Percentiles rank a stretch among this genome's conserved stretches.
phyloP scores from a whole-genome alignment of 2,329 filamentous ascomycete species.

The Aspergillus sp. region DNA sequence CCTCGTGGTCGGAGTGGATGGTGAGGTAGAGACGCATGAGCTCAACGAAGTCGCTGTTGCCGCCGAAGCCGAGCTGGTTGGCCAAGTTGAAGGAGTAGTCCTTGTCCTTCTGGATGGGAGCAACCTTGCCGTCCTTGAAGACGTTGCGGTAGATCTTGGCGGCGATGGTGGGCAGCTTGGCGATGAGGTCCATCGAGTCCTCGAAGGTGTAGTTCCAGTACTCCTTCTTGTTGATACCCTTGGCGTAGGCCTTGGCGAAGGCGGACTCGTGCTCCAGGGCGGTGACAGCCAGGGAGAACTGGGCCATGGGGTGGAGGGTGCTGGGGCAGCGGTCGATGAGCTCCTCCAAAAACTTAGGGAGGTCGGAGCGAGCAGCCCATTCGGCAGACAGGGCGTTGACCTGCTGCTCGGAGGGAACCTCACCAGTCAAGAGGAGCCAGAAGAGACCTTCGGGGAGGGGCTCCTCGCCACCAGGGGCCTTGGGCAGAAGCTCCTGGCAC shows the following conservation, averaged over 20 bases:
- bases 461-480: slow-evolving; percentile 92
- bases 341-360: slow-evolving; percentile 98
- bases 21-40: slow-evolving; percentile 98
- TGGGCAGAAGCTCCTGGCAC: slow-evolving; percentile 94
- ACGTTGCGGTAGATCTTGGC: slow-evolving; percentile 99
- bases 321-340: slow-evolving; percentile 99
- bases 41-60: slow-evolving; percentile 95
- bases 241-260: slow-evolving; percentile 97
- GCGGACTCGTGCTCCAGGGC: slow-evolving; percentile 97
- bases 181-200: slow-evolving; percentile 99
- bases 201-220: slow-evolving; percentile 99
- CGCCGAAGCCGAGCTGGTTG: slow-evolving; percentile 95
- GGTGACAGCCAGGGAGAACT: slow-evolving; percentile 95
- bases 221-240: slow-evolving; percentile 98
- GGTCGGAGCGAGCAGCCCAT: slow-evolving; percentile 93
- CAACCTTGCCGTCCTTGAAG: slow-evolving; percentile 99
- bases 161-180: slow-evolving; percentile 97
- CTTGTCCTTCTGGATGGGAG: slow-evolving; percentile 93
- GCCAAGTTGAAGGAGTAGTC: slow-evolving; percentile 99
- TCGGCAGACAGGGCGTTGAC: slow-evolving; percentile 96
- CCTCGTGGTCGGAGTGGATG: slow-evolving; percentile 99
- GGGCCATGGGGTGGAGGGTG: slow-evolving; percentile 98
- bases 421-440: slow-evolving; percentile 97
- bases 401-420: slow-evolving; percentile 96
- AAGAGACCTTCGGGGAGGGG: slow-evolving; percentile 98